Evolutionary conservation across 495 filamentous ascomycete genomes (phyloP), one percentile per base, ranked within the genome.

Genomic region (Penicillium robsamsonii): DNA sequence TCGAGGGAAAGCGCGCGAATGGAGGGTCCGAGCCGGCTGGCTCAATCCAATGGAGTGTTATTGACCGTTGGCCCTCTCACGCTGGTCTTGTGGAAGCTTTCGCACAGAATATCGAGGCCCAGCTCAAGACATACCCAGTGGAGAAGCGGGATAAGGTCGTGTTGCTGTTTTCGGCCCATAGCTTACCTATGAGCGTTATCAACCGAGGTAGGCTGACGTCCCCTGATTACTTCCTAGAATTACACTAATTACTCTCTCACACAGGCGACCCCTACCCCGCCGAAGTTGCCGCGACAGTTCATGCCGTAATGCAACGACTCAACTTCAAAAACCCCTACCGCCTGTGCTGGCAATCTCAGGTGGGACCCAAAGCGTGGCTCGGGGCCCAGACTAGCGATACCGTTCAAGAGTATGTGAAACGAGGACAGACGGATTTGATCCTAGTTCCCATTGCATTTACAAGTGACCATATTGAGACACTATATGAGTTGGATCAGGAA

Each of bases 391-490:
- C 95, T 1, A 84, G 83, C 59, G 84, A 85, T 56, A 92, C 95
- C 0, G 95, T 99, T 13, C 82, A 91, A 67, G 78, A 88, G 33
- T 96, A 96, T 64, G 87, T 97, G 52, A 84, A 88, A 65, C 91
- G 94, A 68, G 93, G 92, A 2, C 88, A 96, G 67, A 93, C 87
- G 29, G 90, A 99, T 65, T 76, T 99, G 29, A 79, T 97, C 7
- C 79, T 99, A 4, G 91, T 99, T 56, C 95, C 95, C 1, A 94
- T 99, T 55, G 95, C 95, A 10, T 99, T 99, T 66, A 99, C 95
- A 1, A 94, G 89, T 48, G 95, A 99, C 63, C 95, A 99, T 65
- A 99, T 99, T 61, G 95, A 99, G 73, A 99, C 95, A 2, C 79
- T 99, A 2, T 96, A 87, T 68, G 95, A 99, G 75, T 78, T 99